Evolutionary conservation across 176 grass and related monocot genomes (phyloP), one percentile per base, ranked within the genome.

Genomic region (Aegilops sharonensis): DNA sequence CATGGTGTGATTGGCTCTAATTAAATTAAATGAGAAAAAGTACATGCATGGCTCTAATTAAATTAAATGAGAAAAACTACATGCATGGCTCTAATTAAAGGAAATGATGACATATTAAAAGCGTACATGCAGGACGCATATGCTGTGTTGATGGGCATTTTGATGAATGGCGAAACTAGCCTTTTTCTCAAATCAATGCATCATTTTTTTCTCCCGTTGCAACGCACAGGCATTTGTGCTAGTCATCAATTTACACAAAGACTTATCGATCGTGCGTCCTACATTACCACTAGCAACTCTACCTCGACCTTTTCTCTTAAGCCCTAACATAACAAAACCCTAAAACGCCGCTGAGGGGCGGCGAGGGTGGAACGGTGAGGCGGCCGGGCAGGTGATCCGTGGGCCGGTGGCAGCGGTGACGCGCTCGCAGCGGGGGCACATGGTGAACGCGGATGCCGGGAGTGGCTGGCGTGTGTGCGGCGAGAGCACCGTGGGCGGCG

Each of bases 381-480:
- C 63, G 35, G 68, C 56, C 6, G 88, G 87, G 32, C 60, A 37
- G 47, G 68, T 35, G 45, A 63, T 2, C 29, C 70, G 5, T 3
- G 85, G 64, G 48, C 64, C 43, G 2, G 77, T 63, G 68, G 97
- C 86, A 3, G 97, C 85, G 60, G 92, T 94, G 81, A 99, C 77
- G 69, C 92, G 90, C 87, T 99, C 90, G 87, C 97, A 99, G 64
- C 94, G 84, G n/a, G 92, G 97, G 90, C 97, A 99, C 92, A 99
- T 96, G 72, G 90, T 91, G 25, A 96, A 85, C 27, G 97, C 91
- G 20, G 97, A 99, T 4, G 97, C 94, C 15, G 94, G 97, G 42
- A 99, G 89, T 24, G 97, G 90, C 77, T 93, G 89, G 39, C 90
- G 87, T 11, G 97, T 93, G 85, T 99, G 97, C 60, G 97, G 97